Percentiles rank a stretch among this genome's conserved stretches.
Evolutionary conservation across 352 stramenopile genomes (phyloP).

Genomic region (Phytopythium delawarense): DNA sequence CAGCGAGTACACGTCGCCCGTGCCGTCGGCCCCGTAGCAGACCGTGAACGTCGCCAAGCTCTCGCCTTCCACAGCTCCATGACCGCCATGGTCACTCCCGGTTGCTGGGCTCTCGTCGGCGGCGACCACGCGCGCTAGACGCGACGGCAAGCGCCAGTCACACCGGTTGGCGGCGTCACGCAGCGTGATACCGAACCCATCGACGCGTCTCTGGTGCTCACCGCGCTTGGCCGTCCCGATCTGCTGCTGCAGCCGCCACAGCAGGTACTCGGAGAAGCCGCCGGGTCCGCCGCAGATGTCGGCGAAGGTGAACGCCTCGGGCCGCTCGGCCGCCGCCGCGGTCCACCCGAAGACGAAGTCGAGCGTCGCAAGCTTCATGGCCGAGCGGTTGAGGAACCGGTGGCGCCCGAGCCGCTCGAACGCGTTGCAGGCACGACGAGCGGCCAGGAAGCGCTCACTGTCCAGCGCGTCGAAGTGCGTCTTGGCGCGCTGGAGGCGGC

Average conservation of each 20-base stretch:
- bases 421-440: slow-evolving; percentile 42
- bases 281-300: slow-evolving; percentile 77
- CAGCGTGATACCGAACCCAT: slow-evolving; percentile 70
- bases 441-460: slow-evolving; percentile 24
- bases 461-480: slow-evolving; percentile 36
- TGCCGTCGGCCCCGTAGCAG: slow-evolving; percentile 66
- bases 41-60: slow-evolving; percentile 29
- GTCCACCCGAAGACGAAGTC: slow-evolving; percentile 65
- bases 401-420: slow-evolving; percentile 56
- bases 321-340: neutral
- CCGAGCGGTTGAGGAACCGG: slow-evolving; percentile 74
- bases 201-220: slow-evolving; percentile 1
- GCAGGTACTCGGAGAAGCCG: slow-evolving; percentile 77
- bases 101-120: neutral
- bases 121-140: neutral
- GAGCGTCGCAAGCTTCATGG: slow-evolving; percentile 79
- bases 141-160: slow-evolving; percentile 36
- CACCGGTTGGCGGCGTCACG: slow-evolving; percentile 33
- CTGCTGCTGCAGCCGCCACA: slow-evolving; percentile 36
- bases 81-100: neutral
- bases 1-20: slow-evolving; percentile 57
- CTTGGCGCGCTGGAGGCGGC: slow-evolving; percentile 35
- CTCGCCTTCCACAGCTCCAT: neutral
- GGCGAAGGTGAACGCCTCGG: slow-evolving; percentile 46
- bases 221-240: neutral